A percentile compares a stretch with the other conserved stretches of the same genome.
Conservation (phyloP, 2,329 filamentous ascomycete species). For the Fusarium marasasianum region DNA sequence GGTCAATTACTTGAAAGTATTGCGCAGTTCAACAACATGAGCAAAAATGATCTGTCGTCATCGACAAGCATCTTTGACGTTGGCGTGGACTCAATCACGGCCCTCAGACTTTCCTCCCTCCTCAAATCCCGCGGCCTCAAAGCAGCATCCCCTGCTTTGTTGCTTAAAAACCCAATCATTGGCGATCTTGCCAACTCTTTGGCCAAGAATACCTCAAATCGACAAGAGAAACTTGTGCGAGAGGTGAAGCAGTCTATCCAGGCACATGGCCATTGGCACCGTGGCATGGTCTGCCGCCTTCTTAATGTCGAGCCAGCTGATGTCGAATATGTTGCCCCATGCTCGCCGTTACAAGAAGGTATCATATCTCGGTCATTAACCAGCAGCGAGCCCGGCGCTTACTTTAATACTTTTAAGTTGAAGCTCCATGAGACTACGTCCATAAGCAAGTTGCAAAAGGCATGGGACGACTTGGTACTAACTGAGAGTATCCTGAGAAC, state of each 20-base stretch:
- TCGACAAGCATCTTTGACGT: constrained; percentile 82
- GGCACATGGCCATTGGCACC: constrained; percentile 71
- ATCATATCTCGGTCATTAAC: constrained; percentile 78
- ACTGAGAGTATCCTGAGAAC: constrained; percentile 75
- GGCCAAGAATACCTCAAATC: background rate
- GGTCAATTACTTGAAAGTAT: constrained; percentile 63
- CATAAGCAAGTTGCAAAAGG: constrained; percentile 57
- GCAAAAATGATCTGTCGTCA: constrained; percentile 55
- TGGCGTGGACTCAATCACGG: constrained; percentile 88
- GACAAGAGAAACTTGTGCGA: constrained; percentile 45
- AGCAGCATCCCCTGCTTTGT: constrained; percentile 68
- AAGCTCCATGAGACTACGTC: constrained; percentile 58
- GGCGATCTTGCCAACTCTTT: constrained; percentile 57
- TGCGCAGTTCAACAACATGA: constrained; percentile 59
- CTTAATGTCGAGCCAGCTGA: constrained; percentile 61
- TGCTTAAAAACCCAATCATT: constrained; percentile 71
- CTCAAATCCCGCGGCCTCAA: constrained; percentile 71
- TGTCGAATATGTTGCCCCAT: constrained; percentile 81
- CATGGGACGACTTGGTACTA: constrained; percentile 66
- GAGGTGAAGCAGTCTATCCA: constrained; percentile 68
- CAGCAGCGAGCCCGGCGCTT: constrained; percentile 64
- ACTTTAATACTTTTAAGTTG: constrained; percentile 81
- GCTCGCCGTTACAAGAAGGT: constrained; percentile 86
- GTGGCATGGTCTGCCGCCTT: constrained; percentile 59
- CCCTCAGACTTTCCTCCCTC: constrained; percentile 72